A percentile compares a stretch with the other conserved stretches of the same genome.
Conservation (phyloP, 2,329 filamentous ascomycete genomes). For the Colletotrichum ledebouriae region DNA sequence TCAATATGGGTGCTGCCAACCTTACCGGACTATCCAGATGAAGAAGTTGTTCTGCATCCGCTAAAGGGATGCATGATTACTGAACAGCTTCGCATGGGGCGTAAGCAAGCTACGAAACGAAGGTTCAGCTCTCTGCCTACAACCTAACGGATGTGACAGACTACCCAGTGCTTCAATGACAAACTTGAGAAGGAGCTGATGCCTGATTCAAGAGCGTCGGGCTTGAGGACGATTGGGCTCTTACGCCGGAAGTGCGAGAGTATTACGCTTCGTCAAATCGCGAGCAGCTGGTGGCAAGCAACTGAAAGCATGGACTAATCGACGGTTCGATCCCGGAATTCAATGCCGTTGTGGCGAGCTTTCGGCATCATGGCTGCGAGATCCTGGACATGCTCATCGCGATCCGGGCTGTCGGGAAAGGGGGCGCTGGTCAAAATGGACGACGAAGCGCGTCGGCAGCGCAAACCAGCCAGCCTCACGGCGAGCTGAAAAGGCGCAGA, state of each 20-base stretch:
- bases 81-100: constrained; percentile 22
- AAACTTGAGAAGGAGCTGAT: background rate
- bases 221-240: background rate
- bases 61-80: constrained; percentile 22
- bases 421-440: constrained; percentile 17
- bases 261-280: background rate
- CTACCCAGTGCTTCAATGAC: background rate
- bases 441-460: constrained; percentile 25
- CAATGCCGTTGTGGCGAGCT: background rate
- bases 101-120: constrained; percentile 9
- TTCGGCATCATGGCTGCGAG: constrained; percentile 8
- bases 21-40: background rate
- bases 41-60: constrained; percentile 5
- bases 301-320: background rate
- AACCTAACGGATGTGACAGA: background rate
- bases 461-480: constrained; percentile 12
- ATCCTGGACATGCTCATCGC: constrained; percentile 22
- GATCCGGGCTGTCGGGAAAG: constrained; percentile 36
- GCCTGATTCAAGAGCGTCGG: background rate
- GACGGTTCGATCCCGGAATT: background rate
- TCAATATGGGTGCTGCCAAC: background rate
- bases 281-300: constrained; percentile 2
- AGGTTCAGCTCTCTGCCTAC: background rate
- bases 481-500: constrained; percentile 30
- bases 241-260: background rate